Evolutionary conservation across 2,329 filamentous ascomycete species (phyloP).

Genomic region (Chrysoporthe deuterocubensis): DNA sequence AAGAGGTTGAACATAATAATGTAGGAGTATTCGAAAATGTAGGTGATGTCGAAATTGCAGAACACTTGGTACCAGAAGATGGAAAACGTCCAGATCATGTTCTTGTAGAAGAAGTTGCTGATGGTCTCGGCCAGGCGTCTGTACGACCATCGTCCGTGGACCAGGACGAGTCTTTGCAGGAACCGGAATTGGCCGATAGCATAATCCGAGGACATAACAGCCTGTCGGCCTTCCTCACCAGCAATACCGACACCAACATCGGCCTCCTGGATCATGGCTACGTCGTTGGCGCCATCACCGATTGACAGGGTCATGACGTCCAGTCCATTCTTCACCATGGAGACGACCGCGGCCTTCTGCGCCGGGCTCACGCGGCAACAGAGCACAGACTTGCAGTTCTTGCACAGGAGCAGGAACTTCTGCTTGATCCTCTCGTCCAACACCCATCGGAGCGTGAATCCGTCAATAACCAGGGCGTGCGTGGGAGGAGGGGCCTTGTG

Average conservation of each 20-base stretch:
- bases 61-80: conserved; percentile 99
- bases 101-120: conserved; percentile 99
- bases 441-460: conserved; percentile 88
- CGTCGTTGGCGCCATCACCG: conserved; percentile 92
- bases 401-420: conserved; percentile 93
- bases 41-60: conserved; percentile 94
- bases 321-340: conserved; percentile 91
- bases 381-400: conserved; percentile 93
- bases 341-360: conserved; percentile 95
- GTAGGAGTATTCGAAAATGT: conserved; percentile 97
- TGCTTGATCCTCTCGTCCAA: conserved; percentile 82
- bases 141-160: conserved; percentile 97
- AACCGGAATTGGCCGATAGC: conserved; percentile 94
- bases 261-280: conserved; percentile 97
- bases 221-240: conserved; percentile 88
- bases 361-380: conserved; percentile 97
- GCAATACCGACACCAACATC: conserved; percentile 97
- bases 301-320: conserved; percentile 96
- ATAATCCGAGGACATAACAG: conserved; percentile 95
- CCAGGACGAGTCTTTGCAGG: conserved; percentile 80
- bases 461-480: conserved; percentile 92
- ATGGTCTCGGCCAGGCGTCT: conserved; percentile 89
- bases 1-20: conserved; percentile 95
- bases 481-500: conserved; percentile 87
- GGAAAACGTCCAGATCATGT: conserved; percentile 94